Evolutionary conservation across 331 rosid species (phyloP).

Genomic region (Saraca asoca): DNA sequence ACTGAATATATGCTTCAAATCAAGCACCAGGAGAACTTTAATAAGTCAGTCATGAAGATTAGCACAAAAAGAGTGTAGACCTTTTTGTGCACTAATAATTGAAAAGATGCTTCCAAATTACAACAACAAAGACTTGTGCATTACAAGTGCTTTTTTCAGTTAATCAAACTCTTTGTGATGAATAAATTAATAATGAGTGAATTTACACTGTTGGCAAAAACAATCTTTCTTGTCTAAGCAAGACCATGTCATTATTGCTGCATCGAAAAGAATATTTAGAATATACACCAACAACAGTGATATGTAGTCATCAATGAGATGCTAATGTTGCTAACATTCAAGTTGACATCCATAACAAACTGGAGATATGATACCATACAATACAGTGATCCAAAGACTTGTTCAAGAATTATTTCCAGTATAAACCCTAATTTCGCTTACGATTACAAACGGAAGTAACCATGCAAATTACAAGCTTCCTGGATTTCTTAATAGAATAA

Average conservation of each 20-base stretch:
- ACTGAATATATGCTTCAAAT: constrained; percentile 1
- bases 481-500: constrained; percentile 16
- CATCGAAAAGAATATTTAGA: neutral
- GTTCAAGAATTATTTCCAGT: neutral
- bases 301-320: neutral
- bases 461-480: neutral
- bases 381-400: neutral
- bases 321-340: neutral
- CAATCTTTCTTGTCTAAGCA: neutral
- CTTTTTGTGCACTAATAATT: neutral
- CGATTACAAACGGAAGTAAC: neutral
- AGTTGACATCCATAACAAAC: neutral
- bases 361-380: neutral
- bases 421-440: constrained; percentile 9
- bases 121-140: neutral
- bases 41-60: neutral
- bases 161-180: neutral
- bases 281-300: neutral
- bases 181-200: neutral
- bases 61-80: neutral
- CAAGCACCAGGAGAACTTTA: constrained; percentile 8
- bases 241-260: neutral
- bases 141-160: neutral
- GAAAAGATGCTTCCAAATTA: constrained; percentile 6
- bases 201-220: neutral